These are phyloP conservation scores for Exserohilum rostratum DNA, from an alignment of 2,329 filamentous ascomycete species.

Conservation along the genomic window DNA sequence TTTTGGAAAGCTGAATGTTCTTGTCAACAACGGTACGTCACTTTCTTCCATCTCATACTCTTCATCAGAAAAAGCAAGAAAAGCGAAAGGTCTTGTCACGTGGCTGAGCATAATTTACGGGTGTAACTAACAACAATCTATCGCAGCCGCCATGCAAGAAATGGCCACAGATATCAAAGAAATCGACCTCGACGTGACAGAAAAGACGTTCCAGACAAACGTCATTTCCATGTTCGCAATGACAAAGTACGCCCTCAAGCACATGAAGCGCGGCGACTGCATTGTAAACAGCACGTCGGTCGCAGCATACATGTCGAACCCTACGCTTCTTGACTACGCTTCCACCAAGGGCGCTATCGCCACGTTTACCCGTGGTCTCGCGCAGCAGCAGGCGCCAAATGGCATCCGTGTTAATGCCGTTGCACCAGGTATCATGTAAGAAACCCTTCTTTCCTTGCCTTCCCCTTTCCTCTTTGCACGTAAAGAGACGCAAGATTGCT, in stretches of 20 bases:
- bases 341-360: constrained; percentile 77
- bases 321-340: constrained; percentile 79
- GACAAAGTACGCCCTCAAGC: constrained; percentile 73
- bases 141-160: constrained; percentile 59
- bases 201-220: constrained; percentile 71
- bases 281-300: constrained; percentile 84
- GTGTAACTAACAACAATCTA: constrained; percentile 1
- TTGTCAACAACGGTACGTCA: constrained; percentile 27
- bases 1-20: constrained; percentile 71
- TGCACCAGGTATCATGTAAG: constrained; percentile 65
- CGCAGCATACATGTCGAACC: constrained; percentile 77
- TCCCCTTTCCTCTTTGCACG: constrained; percentile 7
- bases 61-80: no score
- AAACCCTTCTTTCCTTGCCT: no score
- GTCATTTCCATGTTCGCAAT: constrained; percentile 80
- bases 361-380: constrained; percentile 75
- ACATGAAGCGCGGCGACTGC: constrained; percentile 71
- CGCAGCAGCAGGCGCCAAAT: constrained; percentile 71
- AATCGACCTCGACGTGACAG: constrained; percentile 61
- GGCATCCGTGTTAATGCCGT: constrained; percentile 77
- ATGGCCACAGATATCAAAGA: constrained; percentile 60
- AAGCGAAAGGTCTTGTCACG: no score
- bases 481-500: no score
- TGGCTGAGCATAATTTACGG: no score
- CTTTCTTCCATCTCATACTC: background rate